These are phyloP conservation scores for Microbotryomycetes sp. DNA, from an alignment of 1,284 basidiomycete species.

Conservation along the genomic window DNA sequence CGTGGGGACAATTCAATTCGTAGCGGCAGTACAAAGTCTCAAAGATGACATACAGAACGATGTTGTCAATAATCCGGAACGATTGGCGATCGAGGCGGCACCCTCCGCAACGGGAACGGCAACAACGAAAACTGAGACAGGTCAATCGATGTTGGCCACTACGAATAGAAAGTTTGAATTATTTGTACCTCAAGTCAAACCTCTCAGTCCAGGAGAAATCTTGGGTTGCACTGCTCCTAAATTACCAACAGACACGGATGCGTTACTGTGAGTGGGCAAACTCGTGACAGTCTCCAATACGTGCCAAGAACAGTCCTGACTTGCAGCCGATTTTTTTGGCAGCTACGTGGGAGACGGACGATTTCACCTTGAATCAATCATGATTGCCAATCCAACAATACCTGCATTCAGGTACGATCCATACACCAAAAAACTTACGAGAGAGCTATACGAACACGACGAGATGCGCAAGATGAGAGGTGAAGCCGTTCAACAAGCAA, in stretches of 20 bases:
- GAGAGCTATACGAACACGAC: conserved; percentile 83
- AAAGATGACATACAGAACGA: conserved; percentile 59
- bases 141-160: not conserved
- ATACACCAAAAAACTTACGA: conserved; percentile 92
- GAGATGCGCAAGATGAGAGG: conserved; percentile 74
- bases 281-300: not conserved
- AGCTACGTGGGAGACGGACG: conserved; percentile 97
- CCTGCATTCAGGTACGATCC: conserved; percentile 98
- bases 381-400: conserved; percentile 96
- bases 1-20: conserved; percentile 93
- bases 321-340: conserved; percentile 4
- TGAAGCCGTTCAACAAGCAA: conserved; percentile 69
- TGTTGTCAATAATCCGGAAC: not conserved
- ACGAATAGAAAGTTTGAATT: conserved; percentile 56
- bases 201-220: conserved; percentile 92
- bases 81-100: conserved; percentile 25
- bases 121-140: not conserved
- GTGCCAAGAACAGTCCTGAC: not conserved
- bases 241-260: conserved; percentile 65
- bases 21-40: conserved; percentile 77
- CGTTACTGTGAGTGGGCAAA: conserved; percentile 63
- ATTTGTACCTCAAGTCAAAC: conserved; percentile 81
- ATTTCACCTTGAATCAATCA: conserved; percentile 96
- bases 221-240: conserved; percentile 92
- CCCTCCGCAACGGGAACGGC: not conserved